These are phyloP conservation scores for Metschnikowia reukaufii DNA, from an alignment of 805 yeast genomes.

Conservation along the genomic window DNA sequence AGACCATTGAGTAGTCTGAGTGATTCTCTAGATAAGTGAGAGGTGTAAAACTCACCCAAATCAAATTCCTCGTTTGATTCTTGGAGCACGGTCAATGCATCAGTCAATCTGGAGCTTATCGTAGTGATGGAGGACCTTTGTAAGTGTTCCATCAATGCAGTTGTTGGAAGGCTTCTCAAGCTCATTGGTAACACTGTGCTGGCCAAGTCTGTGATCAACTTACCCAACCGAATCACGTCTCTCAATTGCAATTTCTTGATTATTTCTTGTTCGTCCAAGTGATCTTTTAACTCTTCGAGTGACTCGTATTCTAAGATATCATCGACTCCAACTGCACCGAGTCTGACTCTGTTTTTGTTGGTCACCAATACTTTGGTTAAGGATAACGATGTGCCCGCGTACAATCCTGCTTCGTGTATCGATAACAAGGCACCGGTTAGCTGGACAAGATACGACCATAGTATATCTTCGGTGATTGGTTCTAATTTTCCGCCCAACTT, in stretches of 20 bases:
- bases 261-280: slow-evolving; percentile 6
- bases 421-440: slow-evolving; percentile 65
- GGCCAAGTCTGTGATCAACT: slow-evolving; percentile 56
- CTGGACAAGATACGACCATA: slow-evolving; percentile 81
- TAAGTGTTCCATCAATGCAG: slow-evolving; percentile 17
- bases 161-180: slow-evolving; percentile 20
- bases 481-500: slow-evolving; percentile 41
- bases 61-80: slow-evolving; percentile 21
- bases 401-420: slow-evolving; percentile 63
- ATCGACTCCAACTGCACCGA: slow-evolving; percentile 67
- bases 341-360: slow-evolving; percentile 64
- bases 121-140: slow-evolving; percentile 16
- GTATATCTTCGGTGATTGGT: slow-evolving; percentile 58
- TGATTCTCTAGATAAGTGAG: slow-evolving; percentile 34
- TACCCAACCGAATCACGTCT: slow-evolving; percentile 64
- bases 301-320: slow-evolving; percentile 58
- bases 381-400: slow-evolving; percentile 59
- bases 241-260: slow-evolving; percentile 41
- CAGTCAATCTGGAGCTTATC: slow-evolving; percentile 47
- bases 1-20: slow-evolving; percentile 50
- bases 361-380: slow-evolving; percentile 73
- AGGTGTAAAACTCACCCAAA: slow-evolving; percentile 25
- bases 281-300: slow-evolving; percentile 23
- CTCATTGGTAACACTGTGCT: slow-evolving; percentile 32
- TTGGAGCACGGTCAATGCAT: slow-evolving; percentile 25